Base-by-base conservation (phyloP, 441 rosid species). In the Euphorbia celastroides region DNA sequence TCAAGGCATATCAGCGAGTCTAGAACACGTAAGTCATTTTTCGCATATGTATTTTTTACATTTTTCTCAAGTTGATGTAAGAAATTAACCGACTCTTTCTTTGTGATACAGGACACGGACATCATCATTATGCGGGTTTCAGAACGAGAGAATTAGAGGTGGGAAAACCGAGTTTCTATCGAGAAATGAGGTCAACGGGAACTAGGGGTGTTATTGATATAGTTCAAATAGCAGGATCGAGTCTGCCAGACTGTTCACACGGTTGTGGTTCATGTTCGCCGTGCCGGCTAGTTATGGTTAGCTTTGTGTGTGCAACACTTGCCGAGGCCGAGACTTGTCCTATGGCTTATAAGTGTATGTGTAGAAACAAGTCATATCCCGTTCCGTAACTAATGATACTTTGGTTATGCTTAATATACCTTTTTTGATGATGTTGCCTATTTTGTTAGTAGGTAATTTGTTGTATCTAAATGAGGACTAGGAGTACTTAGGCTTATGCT, bases 201-300 rank as follows among this genome's bases (percentile, higher is more conserved):
- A 75, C 70, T 55, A 72, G 86, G 27, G 34, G 65, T 14, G 20
- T 30, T 25, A 56, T 76, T 10, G 88, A 88, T 58, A 80, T 88
- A 10, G 82, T 92, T 11, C 80, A 85, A 55, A 80, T 86, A 22
- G 95, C 93, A 23, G 96, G 98, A 17, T 89, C 96, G 28, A 88
- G 93, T 66, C 76, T 90, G 66, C 97, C 98, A 0, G 98, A 89
- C 73, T 92, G 95, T 69, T 86, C 97, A 0, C 93, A 88, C 70
- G 98, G 92, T 16, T 90, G 98, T 64, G 98, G 98, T 11, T 90
- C 96, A 13, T 92, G 98, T 77, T 80, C 81, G 12, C 97, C 98
- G 5, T 92, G 96, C 57, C 80, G 86, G 64, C 86, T 92, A 55
- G 96, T 88, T 48, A 86, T 89, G 87, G 90, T 92, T 46, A 90